Conservation (phyloP, 306 rosid species). For the Pterocarpus macrocarpus region DNA sequence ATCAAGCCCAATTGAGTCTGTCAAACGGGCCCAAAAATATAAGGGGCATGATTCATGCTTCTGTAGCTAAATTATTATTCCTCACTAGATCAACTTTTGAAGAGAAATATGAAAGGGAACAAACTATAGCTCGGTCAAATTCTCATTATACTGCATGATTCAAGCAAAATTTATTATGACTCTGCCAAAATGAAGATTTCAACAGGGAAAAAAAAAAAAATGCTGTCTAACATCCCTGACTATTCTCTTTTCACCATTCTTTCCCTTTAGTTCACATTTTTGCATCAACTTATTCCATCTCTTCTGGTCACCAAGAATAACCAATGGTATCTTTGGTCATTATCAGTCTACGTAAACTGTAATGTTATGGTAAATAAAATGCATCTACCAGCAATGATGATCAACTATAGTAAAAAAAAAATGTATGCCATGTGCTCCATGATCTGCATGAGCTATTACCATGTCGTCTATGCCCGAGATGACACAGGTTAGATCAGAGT, state of each 20-base stretch:
- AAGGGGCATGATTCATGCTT: too few species aligned
- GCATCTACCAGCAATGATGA: conserved; percentile 6
- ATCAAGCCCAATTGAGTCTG: too few species aligned
- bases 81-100: neutral
- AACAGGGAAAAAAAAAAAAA: too few species aligned
- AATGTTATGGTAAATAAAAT: conserved; percentile 1
- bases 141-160: neutral
- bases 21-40: too few species aligned
- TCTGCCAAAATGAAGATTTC: neutral
- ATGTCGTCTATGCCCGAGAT: neutral
- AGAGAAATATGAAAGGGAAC: neutral
- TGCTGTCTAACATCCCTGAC: neutral
- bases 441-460: conserved; percentile 6
- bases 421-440: neutral
- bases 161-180: neutral
- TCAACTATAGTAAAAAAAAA: neutral
- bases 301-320: conserved; percentile 6
- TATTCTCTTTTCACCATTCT: neutral
- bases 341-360: neutral
- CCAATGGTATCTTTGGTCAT: neutral
- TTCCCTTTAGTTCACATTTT: neutral
- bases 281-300: neutral
- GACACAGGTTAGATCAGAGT: conserved; percentile 5
- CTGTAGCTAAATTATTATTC: too few species aligned
- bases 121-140: neutral